Evolutionary conservation across 1,284 basidiomycete genomes (phyloP).

Genomic region (Naganishia sp.): DNA sequence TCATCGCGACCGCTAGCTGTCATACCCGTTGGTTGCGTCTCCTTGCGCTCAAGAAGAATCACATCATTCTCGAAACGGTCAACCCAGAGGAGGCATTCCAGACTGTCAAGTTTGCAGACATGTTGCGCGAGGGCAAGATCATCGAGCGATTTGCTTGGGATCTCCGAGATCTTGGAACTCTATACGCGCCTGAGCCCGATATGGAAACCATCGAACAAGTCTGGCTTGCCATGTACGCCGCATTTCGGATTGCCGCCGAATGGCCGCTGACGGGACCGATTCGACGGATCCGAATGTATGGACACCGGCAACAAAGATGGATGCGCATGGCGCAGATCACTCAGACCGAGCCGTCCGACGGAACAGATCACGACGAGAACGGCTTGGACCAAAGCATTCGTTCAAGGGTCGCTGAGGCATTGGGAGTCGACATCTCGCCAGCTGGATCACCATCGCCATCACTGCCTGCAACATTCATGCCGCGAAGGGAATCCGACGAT

Average conservation of each 20-base stretch:
- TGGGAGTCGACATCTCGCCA: background rate
- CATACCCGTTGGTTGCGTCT: background rate
- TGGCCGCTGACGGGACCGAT: conserved; percentile 5
- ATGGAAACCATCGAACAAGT: conserved; percentile 6
- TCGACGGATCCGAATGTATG: background rate
- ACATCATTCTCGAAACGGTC: background rate
- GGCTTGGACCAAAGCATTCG: background rate
- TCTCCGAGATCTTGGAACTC: background rate
- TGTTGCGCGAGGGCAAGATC: background rate
- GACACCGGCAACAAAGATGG: background rate
- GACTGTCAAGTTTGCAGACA: background rate
- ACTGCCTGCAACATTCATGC: background rate
- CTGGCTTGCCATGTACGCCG: conserved; percentile 1
- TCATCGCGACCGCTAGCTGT: background rate
- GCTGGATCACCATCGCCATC: background rate
- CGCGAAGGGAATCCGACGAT: background rate
- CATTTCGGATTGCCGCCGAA: background rate
- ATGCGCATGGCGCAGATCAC: background rate
- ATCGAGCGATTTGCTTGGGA: background rate
- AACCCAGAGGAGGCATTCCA: background rate
- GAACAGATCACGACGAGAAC: background rate
- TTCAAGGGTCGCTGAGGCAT: background rate
- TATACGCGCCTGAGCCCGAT: background rate
- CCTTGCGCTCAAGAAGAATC: background rate
- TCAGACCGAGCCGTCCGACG: background rate